phyloP scores from a whole-genome alignment of 208 protist species.

The Crithidia expoeki region DNA sequence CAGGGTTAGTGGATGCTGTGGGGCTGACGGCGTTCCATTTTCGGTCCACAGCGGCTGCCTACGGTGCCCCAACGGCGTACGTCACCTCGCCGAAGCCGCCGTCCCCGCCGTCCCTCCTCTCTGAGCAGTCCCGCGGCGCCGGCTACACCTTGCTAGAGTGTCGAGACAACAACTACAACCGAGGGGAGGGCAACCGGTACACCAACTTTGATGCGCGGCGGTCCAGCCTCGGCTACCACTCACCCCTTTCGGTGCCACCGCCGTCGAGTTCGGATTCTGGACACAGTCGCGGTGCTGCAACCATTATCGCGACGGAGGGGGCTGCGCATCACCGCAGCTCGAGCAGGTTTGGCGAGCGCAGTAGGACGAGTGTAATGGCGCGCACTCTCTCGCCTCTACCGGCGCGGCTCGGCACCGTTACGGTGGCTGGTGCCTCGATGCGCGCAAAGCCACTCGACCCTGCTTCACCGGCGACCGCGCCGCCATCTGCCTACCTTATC shows the following conservation, averaged over 20 bases:
- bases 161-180: neutral
- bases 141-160: neutral
- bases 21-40: neutral
- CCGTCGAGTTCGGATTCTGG: neutral
- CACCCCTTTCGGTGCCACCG: neutral
- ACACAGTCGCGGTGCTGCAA: neutral
- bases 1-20: neutral
- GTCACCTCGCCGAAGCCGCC: neutral
- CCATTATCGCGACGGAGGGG: neutral
- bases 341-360: neutral
- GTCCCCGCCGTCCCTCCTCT: neutral
- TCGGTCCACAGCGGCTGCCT: conserved; percentile 15
- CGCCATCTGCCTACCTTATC: conserved; percentile 44
- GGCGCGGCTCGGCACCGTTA: neutral
- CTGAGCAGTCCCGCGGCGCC: neutral
- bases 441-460: neutral
- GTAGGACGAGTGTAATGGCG: neutral
- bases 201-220: neutral
- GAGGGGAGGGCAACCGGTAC: neutral
- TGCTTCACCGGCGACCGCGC: neutral
- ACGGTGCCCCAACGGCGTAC: conserved; percentile 1
- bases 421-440: neutral
- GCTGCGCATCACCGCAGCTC: neutral
- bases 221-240: conserved; percentile 1
- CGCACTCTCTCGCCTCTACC: neutral